A percentile compares a stretch with the other conserved stretches of the same genome.
Conservation (phyloP, 352 stramenopile genomes). For the Plasmopara halstedii region DNA sequence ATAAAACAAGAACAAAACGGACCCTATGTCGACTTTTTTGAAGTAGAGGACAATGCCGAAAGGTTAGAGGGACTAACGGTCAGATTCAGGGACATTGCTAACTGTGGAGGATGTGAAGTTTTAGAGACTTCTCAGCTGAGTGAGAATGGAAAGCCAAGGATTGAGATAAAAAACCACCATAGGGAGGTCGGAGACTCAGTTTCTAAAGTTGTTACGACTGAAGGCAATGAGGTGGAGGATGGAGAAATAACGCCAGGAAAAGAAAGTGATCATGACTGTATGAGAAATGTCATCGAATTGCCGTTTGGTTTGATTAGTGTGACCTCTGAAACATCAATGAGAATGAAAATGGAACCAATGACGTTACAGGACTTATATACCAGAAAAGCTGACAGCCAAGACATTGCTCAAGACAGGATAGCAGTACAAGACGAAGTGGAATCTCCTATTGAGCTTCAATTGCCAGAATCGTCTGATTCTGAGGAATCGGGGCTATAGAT, state of each 20-base stretch:
- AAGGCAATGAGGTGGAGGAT: neutral
- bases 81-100: neutral
- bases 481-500: conserved; percentile 4
- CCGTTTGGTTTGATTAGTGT: conserved; percentile 5
- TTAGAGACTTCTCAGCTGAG: neutral
- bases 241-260: neutral
- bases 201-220: neutral
- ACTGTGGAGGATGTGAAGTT: neutral
- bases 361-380: neutral
- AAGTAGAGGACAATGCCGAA: neutral
- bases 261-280: neutral
- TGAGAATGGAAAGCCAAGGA: too few species aligned
- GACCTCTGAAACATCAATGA: neutral
- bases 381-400: neutral
- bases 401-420: neutral
- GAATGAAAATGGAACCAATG: conserved; percentile 14
- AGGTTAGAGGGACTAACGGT: neutral
- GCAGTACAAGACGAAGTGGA: neutral
- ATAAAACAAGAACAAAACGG: neutral
- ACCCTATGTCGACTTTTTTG: too few species aligned
- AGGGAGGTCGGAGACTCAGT: neutral
- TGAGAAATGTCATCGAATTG: conserved; percentile 4
- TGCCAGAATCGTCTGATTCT: conserved; percentile 12
- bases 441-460: conserved; percentile 16
- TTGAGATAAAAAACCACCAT: neutral